A percentile compares a stretch with the other conserved stretches of the same genome.
Evolutionary conservation across 2,329 filamentous ascomycete genomes (phyloP).

Genomic region (Fusarium heterosporum): DNA sequence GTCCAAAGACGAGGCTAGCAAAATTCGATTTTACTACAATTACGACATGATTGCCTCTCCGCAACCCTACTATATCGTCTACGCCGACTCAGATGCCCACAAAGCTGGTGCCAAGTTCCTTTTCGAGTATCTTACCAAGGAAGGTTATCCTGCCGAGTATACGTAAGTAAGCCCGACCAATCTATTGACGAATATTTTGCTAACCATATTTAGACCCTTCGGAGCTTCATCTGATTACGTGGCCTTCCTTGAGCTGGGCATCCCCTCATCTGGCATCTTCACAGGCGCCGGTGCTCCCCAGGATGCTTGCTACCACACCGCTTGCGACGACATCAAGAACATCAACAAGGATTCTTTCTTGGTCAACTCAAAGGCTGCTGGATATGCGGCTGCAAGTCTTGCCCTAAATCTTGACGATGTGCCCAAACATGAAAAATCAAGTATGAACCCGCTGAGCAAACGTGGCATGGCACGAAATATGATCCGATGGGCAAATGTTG

Average conservation of each 20-base stretch:
- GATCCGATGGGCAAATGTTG: conserved; percentile 17
- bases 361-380: conserved; percentile 59
- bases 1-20: conserved; percentile 55
- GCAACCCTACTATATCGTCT: conserved; percentile 54
- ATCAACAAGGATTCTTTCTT: conserved; percentile 54
- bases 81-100: conserved; percentile 55
- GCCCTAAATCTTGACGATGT: conserved; percentile 50
- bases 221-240: conserved; percentile 54
- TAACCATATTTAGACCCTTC: conserved; percentile 46
- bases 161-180: neutral
- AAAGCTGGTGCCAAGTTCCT: conserved; percentile 50
- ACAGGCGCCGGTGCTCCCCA: conserved; percentile 52
- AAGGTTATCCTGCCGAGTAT: conserved; percentile 48
- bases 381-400: conserved; percentile 59
- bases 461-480: conserved; percentile 18
- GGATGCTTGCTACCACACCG: conserved; percentile 54
- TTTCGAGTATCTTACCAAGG: conserved; percentile 48
- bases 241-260: conserved; percentile 53
- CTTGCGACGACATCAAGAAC: conserved; percentile 55
- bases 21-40: conserved; percentile 75
- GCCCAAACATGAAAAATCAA: conserved; percentile 34
- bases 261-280: conserved; percentile 55
- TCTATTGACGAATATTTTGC: neutral
- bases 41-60: conserved; percentile 74
- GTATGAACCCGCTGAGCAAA: conserved; percentile 16